Conservation (phyloP, 306 rosid species). For the Cicer cuneatum region DNA sequence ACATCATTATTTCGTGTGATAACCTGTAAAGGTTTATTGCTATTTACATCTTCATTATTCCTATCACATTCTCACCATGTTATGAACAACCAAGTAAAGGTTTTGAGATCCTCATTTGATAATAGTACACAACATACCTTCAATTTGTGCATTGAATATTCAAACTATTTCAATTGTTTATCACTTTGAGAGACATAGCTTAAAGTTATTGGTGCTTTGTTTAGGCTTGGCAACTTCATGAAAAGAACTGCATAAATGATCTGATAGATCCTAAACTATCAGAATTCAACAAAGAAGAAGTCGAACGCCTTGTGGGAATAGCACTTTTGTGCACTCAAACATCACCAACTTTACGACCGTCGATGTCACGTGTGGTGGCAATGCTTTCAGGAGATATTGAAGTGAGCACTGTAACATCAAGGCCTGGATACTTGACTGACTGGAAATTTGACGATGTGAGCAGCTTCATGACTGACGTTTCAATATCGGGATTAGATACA, state of each 20-base stretch:
- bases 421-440: conserved; percentile 71
- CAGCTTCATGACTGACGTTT: conserved; percentile 36
- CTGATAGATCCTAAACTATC: conserved; percentile 58
- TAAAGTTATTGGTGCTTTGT: conserved; percentile 11
- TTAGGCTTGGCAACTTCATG: conserved; percentile 78
- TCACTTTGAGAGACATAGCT: background rate
- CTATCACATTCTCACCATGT: too few relatives aligned
- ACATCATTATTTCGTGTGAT: too few relatives aligned
- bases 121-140: background rate
- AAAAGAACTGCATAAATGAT: conserved; percentile 48
- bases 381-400: conserved; percentile 75
- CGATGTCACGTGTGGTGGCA: conserved; percentile 78
- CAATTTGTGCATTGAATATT: background rate
- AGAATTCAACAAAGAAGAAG: conserved; percentile 56
- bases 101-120: too few relatives aligned
- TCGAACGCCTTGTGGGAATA: conserved; percentile 54
- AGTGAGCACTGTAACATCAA: conserved; percentile 57
- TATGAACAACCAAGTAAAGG: too few relatives aligned
- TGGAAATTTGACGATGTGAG: conserved; percentile 64
- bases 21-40: too few relatives aligned
- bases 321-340: conserved; percentile 71
- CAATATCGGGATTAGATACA: conserved; percentile 41
- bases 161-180: background rate
- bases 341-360: conserved; percentile 61
- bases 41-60: too few relatives aligned